Percentiles rank a stretch among this genome's conserved stretches.
Evolutionary conservation across 2,329 filamentous ascomycete species (phyloP).

Genomic region (Acarospora socialis): DNA sequence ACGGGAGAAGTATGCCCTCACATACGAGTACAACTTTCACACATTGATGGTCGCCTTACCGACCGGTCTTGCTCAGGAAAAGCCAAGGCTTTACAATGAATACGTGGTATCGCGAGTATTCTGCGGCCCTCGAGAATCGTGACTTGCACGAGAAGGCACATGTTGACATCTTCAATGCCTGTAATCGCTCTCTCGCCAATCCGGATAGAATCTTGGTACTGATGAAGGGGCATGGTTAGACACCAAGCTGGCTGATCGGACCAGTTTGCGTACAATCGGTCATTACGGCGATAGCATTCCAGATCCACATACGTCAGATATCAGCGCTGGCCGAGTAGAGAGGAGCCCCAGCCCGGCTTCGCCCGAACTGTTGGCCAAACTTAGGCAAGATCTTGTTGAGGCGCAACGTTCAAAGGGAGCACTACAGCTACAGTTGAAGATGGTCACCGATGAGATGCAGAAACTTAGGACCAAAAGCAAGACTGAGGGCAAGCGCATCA

Average conservation of each 20-base stretch:
- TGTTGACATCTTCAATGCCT: constrained; percentile 60
- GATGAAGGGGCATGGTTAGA: constrained; percentile 29
- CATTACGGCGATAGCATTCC: too few species aligned
- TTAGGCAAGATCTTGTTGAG: constrained; percentile 58
- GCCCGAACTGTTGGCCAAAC: constrained; percentile 19
- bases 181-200: constrained; percentile 31
- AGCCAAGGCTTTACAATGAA: constrained; percentile 31
- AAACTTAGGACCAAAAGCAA: constrained; percentile 46
- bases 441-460: constrained; percentile 49
- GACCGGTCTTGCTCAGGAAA: constrained; percentile 13
- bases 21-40: too few species aligned
- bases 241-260: constrained; percentile 51
- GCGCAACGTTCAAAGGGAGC: constrained; percentile 61
- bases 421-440: constrained; percentile 49
- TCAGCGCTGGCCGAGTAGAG: too few species aligned
- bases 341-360: constrained; percentile 1
- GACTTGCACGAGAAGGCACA: constrained; percentile 55
- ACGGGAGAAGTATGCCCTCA: too few species aligned
- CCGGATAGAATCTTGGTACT: neutral
- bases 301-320: too few species aligned
- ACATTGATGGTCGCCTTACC: too few species aligned
- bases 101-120: constrained; percentile 71
- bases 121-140: constrained; percentile 55
- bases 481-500: constrained; percentile 47
- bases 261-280: too few species aligned